Base-by-base conservation (phyloP, 1,139 yeast species). In the Suhomyces guaymorum region DNA sequence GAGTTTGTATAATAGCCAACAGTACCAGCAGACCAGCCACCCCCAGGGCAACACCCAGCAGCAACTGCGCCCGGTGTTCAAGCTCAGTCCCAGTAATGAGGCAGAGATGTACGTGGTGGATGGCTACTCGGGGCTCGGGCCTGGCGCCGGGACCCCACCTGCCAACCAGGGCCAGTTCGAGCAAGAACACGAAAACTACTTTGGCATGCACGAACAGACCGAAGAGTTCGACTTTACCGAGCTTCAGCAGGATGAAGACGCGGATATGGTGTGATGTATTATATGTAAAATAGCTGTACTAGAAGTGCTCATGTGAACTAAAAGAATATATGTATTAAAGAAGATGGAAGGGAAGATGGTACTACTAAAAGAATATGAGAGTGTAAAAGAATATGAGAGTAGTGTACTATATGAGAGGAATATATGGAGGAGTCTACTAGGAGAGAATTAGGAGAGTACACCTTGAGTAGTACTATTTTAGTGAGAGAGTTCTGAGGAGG, bases 91-190 rank as follows among this genome's bases (percentile, higher is more conserved):
- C 1, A 50, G 66, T 32, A 61, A 59, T 37, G 75, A 69, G 43
- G 71, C 62, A 1, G 75, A 69, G 43, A 49, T 52, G 24, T 70
- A 70, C 43, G 71, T 69, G 4, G 47, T 66, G 30, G 66, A 63
- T 37, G 75, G 74, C 2, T 69, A 68, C 41, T 55, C 49, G 26
- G 33, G 22, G 17, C 19, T 26, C 23, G 36, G 31, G 33, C 46
- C 48, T 12, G 40, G 40, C 21, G 48, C 41, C 30, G 39, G 38
- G 6, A 45, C 51, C 16, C 49, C 49, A 5, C 38, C 41, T 20
- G 36, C 32, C 27, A 39, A 32, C 7, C 41, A 33, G 30, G 15
- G 11, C 6, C 45, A 38, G 33, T 63, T 52, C 41, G 51, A 45
- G 32, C 63, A 55, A 37, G 72, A 66, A 41, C 73, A 63, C 16